Conservation (phyloP, 2,329 filamentous ascomycete species). For the Talaromyces sp. region DNA sequence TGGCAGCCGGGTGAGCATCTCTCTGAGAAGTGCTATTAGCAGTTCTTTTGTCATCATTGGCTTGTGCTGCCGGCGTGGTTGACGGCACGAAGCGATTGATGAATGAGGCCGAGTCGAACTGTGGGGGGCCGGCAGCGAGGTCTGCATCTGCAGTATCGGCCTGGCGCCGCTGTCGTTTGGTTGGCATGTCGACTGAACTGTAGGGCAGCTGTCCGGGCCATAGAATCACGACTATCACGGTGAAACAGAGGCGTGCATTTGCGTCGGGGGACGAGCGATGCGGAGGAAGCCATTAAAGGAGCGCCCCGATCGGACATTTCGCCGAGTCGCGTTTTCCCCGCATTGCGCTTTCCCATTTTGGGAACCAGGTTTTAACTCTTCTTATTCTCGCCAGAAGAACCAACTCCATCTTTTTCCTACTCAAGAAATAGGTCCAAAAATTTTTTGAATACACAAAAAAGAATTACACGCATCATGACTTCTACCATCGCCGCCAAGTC, state of each 20-base stretch:
- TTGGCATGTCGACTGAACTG: neutral
- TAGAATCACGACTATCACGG: neutral
- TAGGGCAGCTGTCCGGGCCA: neutral
- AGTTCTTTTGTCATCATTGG: neutral
- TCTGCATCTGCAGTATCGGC: conserved; percentile 1
- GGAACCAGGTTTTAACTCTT: neutral
- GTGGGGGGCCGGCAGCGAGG: neutral
- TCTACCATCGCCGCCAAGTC: conserved; percentile 33
- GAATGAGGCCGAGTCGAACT: neutral
- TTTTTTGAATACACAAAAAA: neutral
- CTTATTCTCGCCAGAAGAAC: neutral
- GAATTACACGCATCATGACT: conserved; percentile 14
- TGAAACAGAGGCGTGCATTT: neutral
- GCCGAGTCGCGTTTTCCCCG: conserved; percentile 1
- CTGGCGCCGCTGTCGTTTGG: conserved; percentile 6
- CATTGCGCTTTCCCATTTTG: conserved; percentile 2
- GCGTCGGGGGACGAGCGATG: neutral
- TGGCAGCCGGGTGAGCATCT: conserved; percentile 1
- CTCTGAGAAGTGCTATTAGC: neutral
- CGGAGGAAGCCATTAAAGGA: neutral
- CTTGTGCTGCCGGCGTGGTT: neutral
- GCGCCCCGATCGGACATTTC: neutral
- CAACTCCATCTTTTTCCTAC: neutral
- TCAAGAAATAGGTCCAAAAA: neutral
- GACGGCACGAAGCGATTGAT: neutral